phyloP scores from a whole-genome alignment of 83 land plant species.

The Picea mariana region DNA sequence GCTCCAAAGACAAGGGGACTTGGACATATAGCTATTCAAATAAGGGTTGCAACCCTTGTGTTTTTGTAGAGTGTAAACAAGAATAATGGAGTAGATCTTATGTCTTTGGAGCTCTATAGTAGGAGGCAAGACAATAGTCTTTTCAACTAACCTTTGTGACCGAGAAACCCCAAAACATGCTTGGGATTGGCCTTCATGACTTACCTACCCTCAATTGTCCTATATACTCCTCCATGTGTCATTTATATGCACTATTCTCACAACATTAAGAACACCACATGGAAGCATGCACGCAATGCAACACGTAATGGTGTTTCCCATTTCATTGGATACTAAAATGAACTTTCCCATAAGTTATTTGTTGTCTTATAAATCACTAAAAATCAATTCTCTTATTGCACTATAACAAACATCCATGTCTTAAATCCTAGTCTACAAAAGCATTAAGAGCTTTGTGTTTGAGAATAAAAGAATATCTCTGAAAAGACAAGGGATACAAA shows the following conservation, averaged over 20 bases:
- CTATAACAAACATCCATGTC: not conserved
- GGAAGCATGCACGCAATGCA: conserved; percentile 18
- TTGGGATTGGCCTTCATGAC: too few relatives aligned
- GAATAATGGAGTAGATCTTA: too few relatives aligned
- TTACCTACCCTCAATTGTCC: not conserved
- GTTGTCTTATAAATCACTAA: not conserved
- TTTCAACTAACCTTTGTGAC: too few relatives aligned
- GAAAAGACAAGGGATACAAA: conserved; percentile 1
- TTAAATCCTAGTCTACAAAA: not conserved
- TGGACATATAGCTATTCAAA: too few relatives aligned
- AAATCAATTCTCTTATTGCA: not conserved
- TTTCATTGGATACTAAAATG: not conserved
- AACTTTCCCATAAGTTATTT: not conserved
- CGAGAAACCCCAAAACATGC: too few relatives aligned
- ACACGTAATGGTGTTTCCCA: conserved; percentile 20
- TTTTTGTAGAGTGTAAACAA: too few relatives aligned
- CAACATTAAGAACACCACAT: not conserved
- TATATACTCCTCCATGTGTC: conserved; percentile 11
- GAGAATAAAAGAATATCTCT: not conserved
- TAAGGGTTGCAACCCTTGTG: too few relatives aligned
- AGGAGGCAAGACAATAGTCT: too few relatives aligned
- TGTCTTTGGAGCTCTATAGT: too few relatives aligned
- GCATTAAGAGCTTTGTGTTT: not conserved
- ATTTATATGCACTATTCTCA: conserved; percentile 2
- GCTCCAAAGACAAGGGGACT: too few relatives aligned